Percentiles rank a stretch among this genome's conserved stretches.
These are phyloP conservation scores for Xylariaceae sp. DNA, from an alignment of 2,329 filamentous ascomycete genomes.

Conservation along the genomic window DNA sequence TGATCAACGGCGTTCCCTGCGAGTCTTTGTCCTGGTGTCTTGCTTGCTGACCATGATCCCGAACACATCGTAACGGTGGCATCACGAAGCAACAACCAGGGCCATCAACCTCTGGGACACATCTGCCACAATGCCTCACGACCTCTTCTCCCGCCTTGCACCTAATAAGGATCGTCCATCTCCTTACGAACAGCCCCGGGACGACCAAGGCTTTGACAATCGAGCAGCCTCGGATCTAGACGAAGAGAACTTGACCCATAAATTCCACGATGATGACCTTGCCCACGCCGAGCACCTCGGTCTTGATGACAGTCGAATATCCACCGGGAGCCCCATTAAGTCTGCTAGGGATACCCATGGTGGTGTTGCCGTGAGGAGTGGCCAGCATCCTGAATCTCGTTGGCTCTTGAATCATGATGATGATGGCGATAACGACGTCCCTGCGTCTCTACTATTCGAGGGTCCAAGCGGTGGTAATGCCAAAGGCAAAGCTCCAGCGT, in stretches of 20 bases:
- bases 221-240: slow-evolving; percentile 42
- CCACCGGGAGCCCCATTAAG: slow-evolving; percentile 36
- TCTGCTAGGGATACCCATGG: slow-evolving; percentile 17
- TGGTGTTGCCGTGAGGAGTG: slow-evolving; percentile 8
- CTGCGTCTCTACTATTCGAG: slow-evolving; percentile 58
- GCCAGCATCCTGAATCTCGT: slow-evolving; percentile 21
- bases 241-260: slow-evolving; percentile 49
- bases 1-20: neutral
- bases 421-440: slow-evolving; percentile 53
- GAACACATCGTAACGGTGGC: slow-evolving; percentile 2
- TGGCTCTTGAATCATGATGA: slow-evolving; percentile 32
- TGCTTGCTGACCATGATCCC: slow-evolving; percentile 7
- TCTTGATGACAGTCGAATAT: slow-evolving; percentile 43
- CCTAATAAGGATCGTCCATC: slow-evolving; percentile 36
- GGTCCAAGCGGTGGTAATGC: slow-evolving; percentile 30
- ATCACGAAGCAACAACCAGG: slow-evolving; percentile 3
- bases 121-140: slow-evolving; percentile 39
- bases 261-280: slow-evolving; percentile 47
- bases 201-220: slow-evolving; percentile 39
- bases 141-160: slow-evolving; percentile 43
- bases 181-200: slow-evolving; percentile 47
- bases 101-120: neutral
- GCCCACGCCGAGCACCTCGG: slow-evolving; percentile 40
- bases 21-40: neutral
- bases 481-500: slow-evolving; percentile 23